Conservation (phyloP, 192 early-diverging fungal species). For the Dispira simplex region DNA sequence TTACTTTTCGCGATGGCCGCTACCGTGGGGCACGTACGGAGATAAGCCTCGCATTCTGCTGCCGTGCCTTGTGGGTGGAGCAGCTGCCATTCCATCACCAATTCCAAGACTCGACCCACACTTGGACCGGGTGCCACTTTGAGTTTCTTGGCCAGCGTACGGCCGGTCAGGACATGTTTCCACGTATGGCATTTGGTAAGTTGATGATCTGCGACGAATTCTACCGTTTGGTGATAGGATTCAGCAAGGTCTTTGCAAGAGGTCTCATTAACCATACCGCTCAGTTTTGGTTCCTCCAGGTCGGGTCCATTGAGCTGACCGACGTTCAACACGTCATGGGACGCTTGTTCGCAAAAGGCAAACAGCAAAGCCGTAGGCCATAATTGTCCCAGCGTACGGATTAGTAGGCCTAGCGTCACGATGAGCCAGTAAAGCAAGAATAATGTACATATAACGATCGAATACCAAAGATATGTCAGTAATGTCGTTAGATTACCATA, state of each 20-base stretch:
- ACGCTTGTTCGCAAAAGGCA: no score
- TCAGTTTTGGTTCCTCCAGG: neutral
- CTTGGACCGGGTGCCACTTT: constrained; percentile 56
- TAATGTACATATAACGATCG: no score
- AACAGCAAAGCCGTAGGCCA: no score
- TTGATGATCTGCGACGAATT: neutral
- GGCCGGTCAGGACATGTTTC: constrained; percentile 40
- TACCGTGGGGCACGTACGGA: constrained; percentile 15
- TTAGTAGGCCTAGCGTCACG: no score
- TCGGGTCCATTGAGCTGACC: no score
- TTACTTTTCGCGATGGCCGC: neutral
- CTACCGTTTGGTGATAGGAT: neutral
- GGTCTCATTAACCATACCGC: neutral
- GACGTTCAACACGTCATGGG: no score
- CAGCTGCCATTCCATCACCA: constrained; percentile 76
- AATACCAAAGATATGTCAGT: no score
- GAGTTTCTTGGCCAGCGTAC: constrained; percentile 37
- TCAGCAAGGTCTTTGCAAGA: neutral
- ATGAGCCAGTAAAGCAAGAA: no score
- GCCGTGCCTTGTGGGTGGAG: constrained; percentile 39
- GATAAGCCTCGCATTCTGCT: constrained; percentile 41
- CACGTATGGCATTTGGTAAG: constrained; percentile 16
- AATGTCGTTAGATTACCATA: no score
- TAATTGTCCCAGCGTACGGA: no score
- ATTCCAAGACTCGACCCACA: constrained; percentile 41